Conservation (phyloP, 495 filamentous ascomycete species). For the Neurospora pannonica region DNA sequence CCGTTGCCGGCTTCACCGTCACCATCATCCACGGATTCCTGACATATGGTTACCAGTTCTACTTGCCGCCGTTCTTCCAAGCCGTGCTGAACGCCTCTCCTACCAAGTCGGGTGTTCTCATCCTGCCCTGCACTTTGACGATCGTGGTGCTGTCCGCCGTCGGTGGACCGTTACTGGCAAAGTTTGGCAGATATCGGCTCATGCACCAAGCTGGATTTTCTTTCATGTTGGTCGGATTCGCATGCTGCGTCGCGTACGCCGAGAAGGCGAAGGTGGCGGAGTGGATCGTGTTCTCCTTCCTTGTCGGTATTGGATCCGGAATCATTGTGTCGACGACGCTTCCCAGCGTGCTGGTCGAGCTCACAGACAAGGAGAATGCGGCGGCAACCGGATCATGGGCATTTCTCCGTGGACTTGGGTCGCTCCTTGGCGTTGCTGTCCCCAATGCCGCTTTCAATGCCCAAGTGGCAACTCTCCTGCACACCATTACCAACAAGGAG, state of each 20-base stretch:
- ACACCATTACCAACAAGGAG: neutral
- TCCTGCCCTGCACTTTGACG: conserved; percentile 37
- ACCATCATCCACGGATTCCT: conserved; percentile 22
- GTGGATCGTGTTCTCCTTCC: conserved; percentile 25
- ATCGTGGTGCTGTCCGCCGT: conserved; percentile 24
- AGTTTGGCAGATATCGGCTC: conserved; percentile 34
- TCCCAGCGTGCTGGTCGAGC: conserved; percentile 17
- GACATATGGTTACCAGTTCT: conserved; percentile 33
- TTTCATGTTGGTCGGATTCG: conserved; percentile 29
- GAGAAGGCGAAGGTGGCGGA: conserved; percentile 10
- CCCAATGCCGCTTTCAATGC: conserved; percentile 43
- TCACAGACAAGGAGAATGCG: conserved; percentile 35
- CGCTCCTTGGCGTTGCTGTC: conserved; percentile 39
- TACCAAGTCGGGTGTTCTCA: conserved; percentile 31
- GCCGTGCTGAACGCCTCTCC: conserved; percentile 24
- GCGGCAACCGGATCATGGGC: conserved; percentile 33
- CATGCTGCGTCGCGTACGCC: conserved; percentile 29
- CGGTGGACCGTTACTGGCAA: conserved; percentile 31
- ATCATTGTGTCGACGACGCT: conserved; percentile 25
- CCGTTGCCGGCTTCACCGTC: conserved; percentile 17
- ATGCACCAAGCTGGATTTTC: conserved; percentile 33
- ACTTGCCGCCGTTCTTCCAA: conserved; percentile 44
- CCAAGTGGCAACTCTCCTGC: conserved; percentile 10
- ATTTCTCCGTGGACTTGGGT: conserved; percentile 39
- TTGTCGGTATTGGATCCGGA: conserved; percentile 25